These are phyloP conservation scores for Opeltia flavorubescens DNA, from an alignment of 495 filamentous ascomycete genomes.

Conservation along the genomic window DNA sequence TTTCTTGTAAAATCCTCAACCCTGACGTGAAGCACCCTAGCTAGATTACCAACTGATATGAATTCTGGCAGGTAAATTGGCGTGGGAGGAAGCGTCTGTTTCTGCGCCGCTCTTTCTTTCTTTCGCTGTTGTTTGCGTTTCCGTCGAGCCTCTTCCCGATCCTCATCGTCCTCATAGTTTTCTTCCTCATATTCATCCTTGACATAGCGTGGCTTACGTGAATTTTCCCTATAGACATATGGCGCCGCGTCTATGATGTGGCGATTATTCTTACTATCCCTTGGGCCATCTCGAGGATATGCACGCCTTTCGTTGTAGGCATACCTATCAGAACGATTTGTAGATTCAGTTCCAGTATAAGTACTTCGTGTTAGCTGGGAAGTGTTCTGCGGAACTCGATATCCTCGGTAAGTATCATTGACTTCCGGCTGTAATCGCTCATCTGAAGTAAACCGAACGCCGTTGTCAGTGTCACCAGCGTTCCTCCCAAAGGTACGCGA, in stretches of 20 bases:
- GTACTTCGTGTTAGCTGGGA: too few species aligned
- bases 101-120: conserved; percentile 29
- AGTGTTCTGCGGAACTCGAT: too few species aligned
- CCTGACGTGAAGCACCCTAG: conserved; percentile 59
- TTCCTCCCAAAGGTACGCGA: too few species aligned
- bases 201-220: not conserved
- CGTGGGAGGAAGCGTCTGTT: conserved; percentile 29
- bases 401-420: too few species aligned
- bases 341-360: too few species aligned
- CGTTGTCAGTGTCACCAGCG: too few species aligned
- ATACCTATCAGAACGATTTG: too few species aligned
- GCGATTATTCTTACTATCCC: too few species aligned
- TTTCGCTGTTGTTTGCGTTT: conserved; percentile 31
- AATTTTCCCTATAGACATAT: not conserved
- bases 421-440: too few species aligned
- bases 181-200: conserved; percentile 4
- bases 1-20: conserved; percentile 57
- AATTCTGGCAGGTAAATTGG: conserved; percentile 77
- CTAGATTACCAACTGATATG: conserved; percentile 75
- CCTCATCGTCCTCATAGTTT: conserved; percentile 18
- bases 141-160: conserved; percentile 19
- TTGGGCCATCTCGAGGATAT: too few species aligned
- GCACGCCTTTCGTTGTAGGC: too few species aligned
- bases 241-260: not conserved
- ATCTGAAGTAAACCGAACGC: too few species aligned